Base-by-base conservation (phyloP, 2,329 filamentous ascomycete genomes). In the Ceratocystis cacaofunesta region DNA sequence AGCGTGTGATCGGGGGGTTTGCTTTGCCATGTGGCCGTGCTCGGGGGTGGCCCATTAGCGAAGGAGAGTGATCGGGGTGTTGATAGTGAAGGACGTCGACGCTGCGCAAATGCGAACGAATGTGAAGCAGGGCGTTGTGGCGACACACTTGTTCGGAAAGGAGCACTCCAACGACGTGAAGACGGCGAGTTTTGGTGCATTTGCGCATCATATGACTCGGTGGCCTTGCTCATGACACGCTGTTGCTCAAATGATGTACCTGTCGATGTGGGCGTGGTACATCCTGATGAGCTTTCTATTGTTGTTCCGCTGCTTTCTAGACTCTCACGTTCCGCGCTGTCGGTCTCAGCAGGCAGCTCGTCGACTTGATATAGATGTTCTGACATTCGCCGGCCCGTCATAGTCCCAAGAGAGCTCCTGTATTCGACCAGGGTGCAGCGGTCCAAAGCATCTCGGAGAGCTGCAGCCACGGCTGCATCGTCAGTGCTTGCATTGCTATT, bases 51-150 rank as follows among this genome's bases (percentile, higher is more conserved):
- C 1, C 66, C 66, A 44, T 67, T 65, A 25, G 41, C 66, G 30
- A 67, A 67, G 3, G 66, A 67, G 12, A 67, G 48, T 25, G 66
- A 67, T 15, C 66, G 62, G 3, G 66, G 66, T 3, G 63, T 67
- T 22, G 62, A 62, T 36, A 67, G 60, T 1, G 66, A 67, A 17
- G 66, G 62, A 6, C 66, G 62, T 2, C 62, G 43, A 7, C 66
- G 55, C 48, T 65, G 62, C 4, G 66, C 62, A 46, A 60, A 67
- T 10, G 66, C 66, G 58, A 67, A 67, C 2, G 66, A 67, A 32
- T 67, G 66, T 8, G 66, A 63, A 5, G 66, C 66, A 0, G 66
- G 62, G 7, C 61, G 46, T 44, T 62, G 61, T 19, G 61, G 43
- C 25, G 41, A 44, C 2, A 52, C 28, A 5, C 50, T 58, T 32